Evolutionary conservation across 1,139 yeast genomes (phyloP), one percentile per base, ranked within the genome.

Genomic region (Yamadazyma pseudoaaseri): DNA sequence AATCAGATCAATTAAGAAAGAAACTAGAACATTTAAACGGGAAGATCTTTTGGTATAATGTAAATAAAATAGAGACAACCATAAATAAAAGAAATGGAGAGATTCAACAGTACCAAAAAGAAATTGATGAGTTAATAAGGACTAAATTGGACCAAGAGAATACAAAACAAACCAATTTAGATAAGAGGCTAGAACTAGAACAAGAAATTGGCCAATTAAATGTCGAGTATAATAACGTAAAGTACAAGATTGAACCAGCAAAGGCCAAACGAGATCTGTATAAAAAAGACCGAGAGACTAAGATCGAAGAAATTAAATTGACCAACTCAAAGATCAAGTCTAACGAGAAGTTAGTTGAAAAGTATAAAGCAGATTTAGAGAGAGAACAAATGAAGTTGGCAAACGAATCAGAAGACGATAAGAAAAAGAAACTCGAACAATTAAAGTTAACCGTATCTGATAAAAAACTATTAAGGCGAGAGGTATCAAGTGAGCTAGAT

Each of bases 31-130:
- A 63, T 13, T 49, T 76, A 11, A 73, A 76, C 39, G 92, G 86
- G 5, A 82, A 81, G 47, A 69, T 77, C n/a, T 61, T 72, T 38
- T 82, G 90, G 89, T 65, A 69, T 31, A 76, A 78, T 51, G 77
- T 72, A 15, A 51, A 54, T 3, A 58, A 58, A 10, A 54, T 67
- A 21, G 69, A 72, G 36, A 27, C 30, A 1, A 43, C 56, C 23
- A 46, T 60, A 11, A 36, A 42, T 4, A 43, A 49, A 9, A 42
- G 52, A 4, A 48, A 52, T 26, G 41, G 43, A 1, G 53, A 56
- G 18, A 50, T 64, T 4, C 48, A 41, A 1, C 37, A 36, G 2
- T 42, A 45, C 1, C 42, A 41, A 6, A 24, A 39, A 3, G 35
- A 40, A 18, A 41, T 47, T 6, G 32, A 30, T 9, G 36, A 35